Conservation (phyloP, 2,329 filamentous ascomycete genomes). For the Aspergillus proliferans region DNA sequence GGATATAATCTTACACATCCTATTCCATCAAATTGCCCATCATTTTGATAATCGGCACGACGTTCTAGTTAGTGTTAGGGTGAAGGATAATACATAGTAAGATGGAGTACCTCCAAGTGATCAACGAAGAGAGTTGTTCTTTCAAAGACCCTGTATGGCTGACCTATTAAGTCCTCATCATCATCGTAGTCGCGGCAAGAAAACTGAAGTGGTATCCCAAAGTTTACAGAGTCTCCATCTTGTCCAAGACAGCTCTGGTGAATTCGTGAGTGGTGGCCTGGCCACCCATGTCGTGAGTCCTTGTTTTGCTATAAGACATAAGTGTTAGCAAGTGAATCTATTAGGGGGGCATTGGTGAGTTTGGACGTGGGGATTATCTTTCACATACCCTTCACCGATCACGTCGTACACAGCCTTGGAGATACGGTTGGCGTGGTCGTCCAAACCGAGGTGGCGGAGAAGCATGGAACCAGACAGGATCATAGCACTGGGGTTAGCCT, state of each 20-base stretch:
- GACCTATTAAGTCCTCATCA: slow-evolving; percentile 16
- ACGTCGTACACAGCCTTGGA: slow-evolving; percentile 72
- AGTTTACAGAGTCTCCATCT: slow-evolving; percentile 75
- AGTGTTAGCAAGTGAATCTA: slow-evolving; percentile 35
- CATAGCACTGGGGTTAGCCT: slow-evolving; percentile 95
- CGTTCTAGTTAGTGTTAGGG: slow-evolving; percentile 18
- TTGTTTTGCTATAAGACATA: slow-evolving; percentile 57
- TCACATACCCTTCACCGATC: slow-evolving; percentile 79
- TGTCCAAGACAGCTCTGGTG: slow-evolving; percentile 85
- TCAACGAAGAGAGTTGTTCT: slow-evolving; percentile 7
- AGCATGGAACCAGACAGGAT: slow-evolving; percentile 96
- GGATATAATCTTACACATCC: slow-evolving; percentile 12
- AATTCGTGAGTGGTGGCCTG: slow-evolving; percentile 86
- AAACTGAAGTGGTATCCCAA: slow-evolving; percentile 8
- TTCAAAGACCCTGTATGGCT: slow-evolving; percentile 8
- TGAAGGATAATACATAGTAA: slow-evolving; percentile 25
- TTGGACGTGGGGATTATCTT: not conserved
- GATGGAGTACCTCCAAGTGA: slow-evolving; percentile 7
- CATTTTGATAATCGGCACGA: slow-evolving; percentile 13
- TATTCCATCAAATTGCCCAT: slow-evolving; percentile 7
- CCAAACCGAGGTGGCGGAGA: slow-evolving; percentile 89
- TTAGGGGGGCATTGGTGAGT: not conserved
- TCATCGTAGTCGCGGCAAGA: slow-evolving; percentile 18
- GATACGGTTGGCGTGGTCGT: slow-evolving; percentile 97
- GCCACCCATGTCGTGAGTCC: slow-evolving; percentile 96